Percentiles rank a stretch among this genome's conserved stretches.
Evolutionary conservation across 495 filamentous ascomycete species (phyloP).

Genomic region (Podospora comata): DNA sequence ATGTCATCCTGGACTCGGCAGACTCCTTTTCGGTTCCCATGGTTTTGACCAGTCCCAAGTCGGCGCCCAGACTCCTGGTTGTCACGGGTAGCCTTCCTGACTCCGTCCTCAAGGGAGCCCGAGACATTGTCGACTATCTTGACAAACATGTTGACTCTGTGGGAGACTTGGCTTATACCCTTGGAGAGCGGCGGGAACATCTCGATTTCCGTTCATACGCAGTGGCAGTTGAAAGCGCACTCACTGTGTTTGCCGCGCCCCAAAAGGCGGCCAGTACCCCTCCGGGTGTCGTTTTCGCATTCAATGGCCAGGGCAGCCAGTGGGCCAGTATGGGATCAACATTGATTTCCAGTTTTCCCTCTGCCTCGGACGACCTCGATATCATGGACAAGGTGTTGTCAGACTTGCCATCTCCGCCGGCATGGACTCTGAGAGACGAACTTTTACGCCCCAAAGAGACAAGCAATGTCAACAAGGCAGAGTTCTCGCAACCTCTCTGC

Average conservation of each 20-base stretch:
- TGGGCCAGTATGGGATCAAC: conserved; percentile 24
- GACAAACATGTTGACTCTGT: conserved; percentile 24
- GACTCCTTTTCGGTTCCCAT: no score
- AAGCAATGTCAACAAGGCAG: conserved; percentile 33
- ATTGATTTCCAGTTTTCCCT: conserved; percentile 14
- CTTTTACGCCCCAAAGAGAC: neutral
- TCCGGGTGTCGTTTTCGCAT: conserved; percentile 16
- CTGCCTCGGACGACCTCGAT: neutral
- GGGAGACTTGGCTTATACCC: conserved; percentile 20
- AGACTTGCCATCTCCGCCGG: conserved; percentile 8
- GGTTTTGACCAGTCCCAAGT: no score
- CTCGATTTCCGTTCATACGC: conserved; percentile 18
- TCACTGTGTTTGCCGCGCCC: neutral
- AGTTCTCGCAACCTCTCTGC: conserved; percentile 47
- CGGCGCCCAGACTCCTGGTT: neutral
- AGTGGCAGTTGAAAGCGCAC: neutral
- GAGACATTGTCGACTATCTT: conserved; percentile 22
- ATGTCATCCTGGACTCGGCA: no score
- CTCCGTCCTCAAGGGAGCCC: no score
- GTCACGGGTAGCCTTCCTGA: no score
- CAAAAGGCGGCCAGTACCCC: neutral
- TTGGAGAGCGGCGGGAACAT: conserved; percentile 20
- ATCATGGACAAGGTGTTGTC: conserved; percentile 18
- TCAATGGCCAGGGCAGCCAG: conserved; percentile 26
- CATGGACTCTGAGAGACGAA: conserved; percentile 10